A percentile compares a stretch with the other conserved stretches of the same genome.
These are phyloP conservation scores for Trametes cingulata DNA, from an alignment of 768 basidiomycete genomes.

Conservation along the genomic window DNA sequence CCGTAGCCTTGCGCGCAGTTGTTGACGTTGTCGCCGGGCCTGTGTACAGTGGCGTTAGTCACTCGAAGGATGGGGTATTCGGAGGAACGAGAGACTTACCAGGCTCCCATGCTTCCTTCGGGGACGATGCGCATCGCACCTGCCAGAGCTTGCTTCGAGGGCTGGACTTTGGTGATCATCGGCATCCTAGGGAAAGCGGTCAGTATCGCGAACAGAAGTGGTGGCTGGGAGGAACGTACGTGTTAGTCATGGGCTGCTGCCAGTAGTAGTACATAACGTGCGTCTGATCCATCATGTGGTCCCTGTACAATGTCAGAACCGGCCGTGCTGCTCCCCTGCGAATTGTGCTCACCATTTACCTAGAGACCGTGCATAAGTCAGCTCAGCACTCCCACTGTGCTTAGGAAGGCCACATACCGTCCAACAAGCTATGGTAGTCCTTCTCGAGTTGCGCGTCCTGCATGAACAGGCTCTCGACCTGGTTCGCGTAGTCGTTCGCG, in stretches of 20 bases:
- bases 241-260: constrained; percentile 71
- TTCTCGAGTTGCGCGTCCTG: constrained; percentile 61
- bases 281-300: constrained; percentile 71
- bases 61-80: not conserved
- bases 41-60: constrained; percentile 22
- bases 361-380: constrained; percentile 18
- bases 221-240: constrained; percentile 34
- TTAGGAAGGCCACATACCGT: constrained; percentile 39
- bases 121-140: constrained; percentile 66
- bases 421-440: constrained; percentile 58
- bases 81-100: constrained; percentile 36
- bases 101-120: constrained; percentile 62
- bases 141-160: constrained; percentile 55
- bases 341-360: constrained; percentile 58
- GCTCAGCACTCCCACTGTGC: not conserved
- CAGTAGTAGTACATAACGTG: constrained; percentile 68
- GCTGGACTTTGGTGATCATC: constrained; percentile 49
- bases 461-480: constrained; percentile 58
- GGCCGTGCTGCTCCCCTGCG: constrained; percentile 22
- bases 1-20: constrained; percentile 53
- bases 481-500: constrained; percentile 58
- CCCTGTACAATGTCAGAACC: constrained; percentile 17
- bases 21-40: constrained; percentile 68
- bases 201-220: not conserved
- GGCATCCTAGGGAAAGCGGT: constrained; percentile 45